phyloP scores from a whole-genome alignment of 2,329 filamentous ascomycete species.

The Xylariales sp. region DNA sequence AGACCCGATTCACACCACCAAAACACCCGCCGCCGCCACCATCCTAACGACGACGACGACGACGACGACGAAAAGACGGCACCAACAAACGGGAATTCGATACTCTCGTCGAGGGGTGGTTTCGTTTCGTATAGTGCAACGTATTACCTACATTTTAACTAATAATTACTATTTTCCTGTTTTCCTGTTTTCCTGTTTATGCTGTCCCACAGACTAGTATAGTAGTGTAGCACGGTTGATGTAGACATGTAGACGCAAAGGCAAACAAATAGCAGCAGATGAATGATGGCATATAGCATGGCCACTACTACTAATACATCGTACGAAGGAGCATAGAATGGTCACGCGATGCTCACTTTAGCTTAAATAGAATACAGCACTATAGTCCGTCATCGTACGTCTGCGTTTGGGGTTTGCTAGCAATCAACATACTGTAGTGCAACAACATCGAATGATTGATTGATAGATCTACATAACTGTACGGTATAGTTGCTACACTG shows the following conservation, averaged over 20 bases:
- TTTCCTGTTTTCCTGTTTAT: background rate
- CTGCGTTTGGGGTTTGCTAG: conserved; percentile 8
- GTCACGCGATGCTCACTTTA: conserved; percentile 28
- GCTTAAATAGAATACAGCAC: conserved; percentile 8
- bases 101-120: too few species aligned
- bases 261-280: background rate
- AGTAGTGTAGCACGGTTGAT: too few species aligned
- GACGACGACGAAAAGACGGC: too few species aligned
- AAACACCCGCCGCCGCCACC: too few species aligned
- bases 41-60: too few species aligned
- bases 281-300: conserved; percentile 1
- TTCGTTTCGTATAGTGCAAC: background rate
- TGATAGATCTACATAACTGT: background rate
- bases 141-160: conserved; percentile 4
- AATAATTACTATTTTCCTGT: background rate
- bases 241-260: too few species aligned
- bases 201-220: too few species aligned
- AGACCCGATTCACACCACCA: background rate
- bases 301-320: background rate
- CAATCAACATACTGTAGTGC: background rate
- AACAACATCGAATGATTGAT: conserved; percentile 25
- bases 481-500: background rate
- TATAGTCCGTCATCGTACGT: conserved; percentile 16
- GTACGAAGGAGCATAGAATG: conserved; percentile 24
- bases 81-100: too few species aligned